Percentiles rank a stretch among this genome's conserved stretches.
These are phyloP conservation scores for Amanita fuliginea DNA, from an alignment of 768 basidiomycete genomes.

Conservation along the genomic window DNA sequence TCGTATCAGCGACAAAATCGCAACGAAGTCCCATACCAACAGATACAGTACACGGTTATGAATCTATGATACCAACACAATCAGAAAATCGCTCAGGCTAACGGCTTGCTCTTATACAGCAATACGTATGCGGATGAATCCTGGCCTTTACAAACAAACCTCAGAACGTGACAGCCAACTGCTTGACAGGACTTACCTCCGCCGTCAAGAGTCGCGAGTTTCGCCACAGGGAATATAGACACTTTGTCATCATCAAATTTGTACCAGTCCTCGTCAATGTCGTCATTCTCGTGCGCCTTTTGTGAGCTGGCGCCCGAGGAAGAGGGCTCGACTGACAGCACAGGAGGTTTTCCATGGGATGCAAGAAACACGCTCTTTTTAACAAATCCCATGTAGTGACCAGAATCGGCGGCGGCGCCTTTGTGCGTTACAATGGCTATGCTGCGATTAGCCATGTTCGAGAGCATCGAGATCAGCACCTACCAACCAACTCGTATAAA, in stretches of 20 bases:
- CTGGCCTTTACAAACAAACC: slow-evolving; percentile 25
- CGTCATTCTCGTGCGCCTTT: slow-evolving; percentile 26
- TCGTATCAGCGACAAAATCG: no score
- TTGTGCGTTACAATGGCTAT: slow-evolving; percentile 94
- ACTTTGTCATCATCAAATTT: slow-evolving; percentile 98
- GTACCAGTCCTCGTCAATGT: slow-evolving; percentile 81
- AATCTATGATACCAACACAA: background rate
- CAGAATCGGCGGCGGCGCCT: slow-evolving; percentile 87
- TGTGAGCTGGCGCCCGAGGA: slow-evolving; percentile 12
- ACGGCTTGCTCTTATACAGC: slow-evolving; percentile 60
- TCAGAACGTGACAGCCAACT: background rate
- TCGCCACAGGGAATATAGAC: slow-evolving; percentile 75
- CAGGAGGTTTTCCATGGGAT: slow-evolving; percentile 15
- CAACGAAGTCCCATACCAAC: background rate
- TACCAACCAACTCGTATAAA: slow-evolving; percentile 86
- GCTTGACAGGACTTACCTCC: slow-evolving; percentile 37
- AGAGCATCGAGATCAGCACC: slow-evolving; percentile 18
- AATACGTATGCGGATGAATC: slow-evolving; percentile 86
- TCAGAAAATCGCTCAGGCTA: slow-evolving; percentile 9
- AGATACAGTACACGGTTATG: background rate
- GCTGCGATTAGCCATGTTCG: slow-evolving; percentile 6
- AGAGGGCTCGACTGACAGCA: slow-evolving; percentile 9
- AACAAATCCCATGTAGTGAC: slow-evolving; percentile 92
- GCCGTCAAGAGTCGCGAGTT: slow-evolving; percentile 75
- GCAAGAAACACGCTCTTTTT: slow-evolving; percentile 65